Evolutionary conservation across 257 asterid genomes (phyloP).

Genomic region (Echium plantagineum): DNA sequence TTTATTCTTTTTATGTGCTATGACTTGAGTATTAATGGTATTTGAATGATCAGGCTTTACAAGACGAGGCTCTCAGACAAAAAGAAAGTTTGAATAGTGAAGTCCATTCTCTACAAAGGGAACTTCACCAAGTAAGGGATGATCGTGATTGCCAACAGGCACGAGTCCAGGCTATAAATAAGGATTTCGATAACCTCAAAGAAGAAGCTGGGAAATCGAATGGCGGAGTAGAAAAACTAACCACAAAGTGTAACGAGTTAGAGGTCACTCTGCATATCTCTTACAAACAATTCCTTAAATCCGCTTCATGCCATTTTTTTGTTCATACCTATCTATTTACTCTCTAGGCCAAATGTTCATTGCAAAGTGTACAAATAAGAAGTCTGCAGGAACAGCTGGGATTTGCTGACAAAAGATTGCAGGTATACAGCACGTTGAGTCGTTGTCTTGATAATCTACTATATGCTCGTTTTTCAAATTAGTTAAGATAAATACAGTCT

Average conservation of each 20-base stretch:
- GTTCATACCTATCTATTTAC: conserved; percentile 7
- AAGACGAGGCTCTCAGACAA: conserved; percentile 64
- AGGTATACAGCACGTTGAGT: conserved; percentile 29
- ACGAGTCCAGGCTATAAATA: conserved; percentile 44
- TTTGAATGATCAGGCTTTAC: conserved; percentile 30
- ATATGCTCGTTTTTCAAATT: background rate
- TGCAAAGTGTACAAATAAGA: conserved; percentile 61
- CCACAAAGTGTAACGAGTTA: conserved; percentile 37
- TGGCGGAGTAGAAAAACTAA: conserved; percentile 41
- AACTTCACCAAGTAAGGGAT: conserved; percentile 69
- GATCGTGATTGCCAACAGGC: conserved; percentile 60
- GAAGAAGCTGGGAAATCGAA: conserved; percentile 51
- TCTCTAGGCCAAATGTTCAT: conserved; percentile 49
- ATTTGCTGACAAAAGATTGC: conserved; percentile 51
- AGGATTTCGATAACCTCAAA: conserved; percentile 45
- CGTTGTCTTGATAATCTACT: background rate
- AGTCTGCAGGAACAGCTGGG: conserved; percentile 57
- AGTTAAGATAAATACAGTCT: background rate
- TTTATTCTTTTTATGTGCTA: background rate
- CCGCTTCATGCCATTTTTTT: background rate
- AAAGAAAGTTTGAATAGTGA: conserved; percentile 65
- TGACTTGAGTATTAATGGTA: background rate
- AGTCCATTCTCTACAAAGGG: conserved; percentile 56
- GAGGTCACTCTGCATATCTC: conserved; percentile 37
- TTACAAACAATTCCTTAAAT: conserved; percentile 1